Evolutionary conservation across 495 filamentous ascomycete genomes (phyloP).

Genomic region (Tuber brumale): DNA sequence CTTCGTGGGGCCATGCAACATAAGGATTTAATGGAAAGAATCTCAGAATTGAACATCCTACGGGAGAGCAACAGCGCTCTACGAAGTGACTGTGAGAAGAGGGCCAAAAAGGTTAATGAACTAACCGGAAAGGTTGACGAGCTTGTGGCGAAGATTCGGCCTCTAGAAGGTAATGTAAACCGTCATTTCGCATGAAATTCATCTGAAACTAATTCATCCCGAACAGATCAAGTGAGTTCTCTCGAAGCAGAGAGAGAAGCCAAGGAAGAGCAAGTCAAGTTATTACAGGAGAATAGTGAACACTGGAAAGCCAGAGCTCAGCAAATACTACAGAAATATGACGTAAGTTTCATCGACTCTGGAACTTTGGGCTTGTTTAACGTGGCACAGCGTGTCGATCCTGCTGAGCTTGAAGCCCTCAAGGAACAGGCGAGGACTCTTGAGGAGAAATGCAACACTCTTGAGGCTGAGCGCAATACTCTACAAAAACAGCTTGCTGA

Average conservation of each 20-base stretch:
- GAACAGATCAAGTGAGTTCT: conserved; percentile 53
- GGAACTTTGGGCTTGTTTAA: conserved; percentile 9
- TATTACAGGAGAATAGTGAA: conserved; percentile 80
- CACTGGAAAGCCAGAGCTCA: conserved; percentile 88
- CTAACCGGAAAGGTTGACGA: conserved; percentile 68
- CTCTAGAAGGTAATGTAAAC: conserved; percentile 57
- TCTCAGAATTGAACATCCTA: conserved; percentile 90
- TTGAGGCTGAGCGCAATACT: conserved; percentile 66
- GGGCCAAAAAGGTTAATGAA: conserved; percentile 63
- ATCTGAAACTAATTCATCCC: conserved; percentile 14
- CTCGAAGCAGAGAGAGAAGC: conserved; percentile 71
- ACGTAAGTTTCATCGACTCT: conserved; percentile 42
- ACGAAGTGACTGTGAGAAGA: conserved; percentile 73
- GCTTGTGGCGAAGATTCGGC: conserved; percentile 68
- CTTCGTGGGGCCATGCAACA: conserved; percentile 64
- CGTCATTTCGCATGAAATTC: neutral
- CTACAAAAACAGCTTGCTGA: conserved; percentile 54
- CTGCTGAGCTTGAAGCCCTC: conserved; percentile 77
- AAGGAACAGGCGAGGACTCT: conserved; percentile 56
- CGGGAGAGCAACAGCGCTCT: conserved; percentile 87
- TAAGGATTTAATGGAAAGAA: conserved; percentile 82
- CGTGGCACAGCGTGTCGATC: conserved; percentile 61
- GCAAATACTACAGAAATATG: conserved; percentile 90
- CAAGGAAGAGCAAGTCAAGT: conserved; percentile 74
- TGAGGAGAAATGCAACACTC: conserved; percentile 45